Evolutionary conservation across 805 yeast species (phyloP).

Genomic region (Candida wancherniae): DNA sequence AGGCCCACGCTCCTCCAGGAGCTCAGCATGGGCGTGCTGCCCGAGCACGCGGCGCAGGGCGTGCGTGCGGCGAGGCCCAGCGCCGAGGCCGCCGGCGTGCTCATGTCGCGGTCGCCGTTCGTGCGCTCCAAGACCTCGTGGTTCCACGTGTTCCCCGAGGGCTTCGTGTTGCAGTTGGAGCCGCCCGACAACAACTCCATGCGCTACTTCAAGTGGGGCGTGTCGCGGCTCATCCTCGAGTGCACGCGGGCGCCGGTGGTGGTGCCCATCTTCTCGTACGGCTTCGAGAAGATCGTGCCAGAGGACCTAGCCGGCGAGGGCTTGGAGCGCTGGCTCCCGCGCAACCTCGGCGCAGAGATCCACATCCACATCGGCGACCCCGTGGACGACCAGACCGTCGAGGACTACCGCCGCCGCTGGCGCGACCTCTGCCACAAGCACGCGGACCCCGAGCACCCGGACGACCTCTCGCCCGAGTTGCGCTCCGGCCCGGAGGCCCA

Average conservation of each 20-base stretch:
- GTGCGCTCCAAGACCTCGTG: conserved; percentile 67
- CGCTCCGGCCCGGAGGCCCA: conserved; percentile 61
- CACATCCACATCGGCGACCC: conserved; percentile 70
- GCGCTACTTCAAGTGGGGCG: conserved; percentile 96
- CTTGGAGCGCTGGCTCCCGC: conserved; percentile 56
- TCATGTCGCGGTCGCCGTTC: conserved; percentile 46
- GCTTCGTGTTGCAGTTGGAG: conserved; percentile 79
- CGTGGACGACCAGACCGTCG: conserved; percentile 55
- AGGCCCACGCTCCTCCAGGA: conserved; percentile 39
- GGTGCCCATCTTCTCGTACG: conserved; percentile 80
- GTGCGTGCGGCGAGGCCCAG: conserved; percentile 24
- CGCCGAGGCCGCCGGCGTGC: conserved; percentile 25
- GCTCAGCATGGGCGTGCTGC: conserved; percentile 20
- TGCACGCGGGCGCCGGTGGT: conserved; percentile 79
- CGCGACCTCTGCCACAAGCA: conserved; percentile 50
- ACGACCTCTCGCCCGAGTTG: conserved; percentile 58
- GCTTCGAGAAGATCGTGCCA: conserved; percentile 83
- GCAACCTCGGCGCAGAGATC: conserved; percentile 62
- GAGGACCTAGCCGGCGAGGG: conserved; percentile 58
- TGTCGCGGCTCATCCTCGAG: conserved; percentile 77
- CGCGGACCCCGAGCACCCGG: conserved; percentile 46
- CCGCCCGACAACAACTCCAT: conserved; percentile 80
- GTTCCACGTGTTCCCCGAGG: conserved; percentile 96
- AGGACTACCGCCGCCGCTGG: conserved; percentile 68
- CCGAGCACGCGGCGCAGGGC: conserved; percentile 9